Evolutionary conservation across 371 early-diverging fungal genomes (phyloP).

Genomic region (Haplosporangium sp.): DNA sequence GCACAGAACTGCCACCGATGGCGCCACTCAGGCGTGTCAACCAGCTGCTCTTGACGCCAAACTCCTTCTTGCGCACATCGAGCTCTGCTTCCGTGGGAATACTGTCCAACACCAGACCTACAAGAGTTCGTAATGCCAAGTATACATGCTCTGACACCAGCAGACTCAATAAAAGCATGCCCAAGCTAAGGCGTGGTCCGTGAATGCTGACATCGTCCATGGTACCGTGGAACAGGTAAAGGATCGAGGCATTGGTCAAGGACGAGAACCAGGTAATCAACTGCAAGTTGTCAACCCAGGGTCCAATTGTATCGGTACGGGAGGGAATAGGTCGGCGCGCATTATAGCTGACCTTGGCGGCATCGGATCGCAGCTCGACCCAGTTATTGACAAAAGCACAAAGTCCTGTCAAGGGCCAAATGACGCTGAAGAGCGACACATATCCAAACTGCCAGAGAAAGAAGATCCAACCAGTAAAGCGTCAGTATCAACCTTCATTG

Average conservation of each 20-base stretch:
- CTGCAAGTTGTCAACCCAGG: conserved; percentile 82
- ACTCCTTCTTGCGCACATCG: conserved; percentile 46
- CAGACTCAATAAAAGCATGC: conserved; percentile 33
- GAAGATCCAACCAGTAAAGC: neutral
- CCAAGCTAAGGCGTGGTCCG: conserved; percentile 31
- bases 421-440: conserved; percentile 86
- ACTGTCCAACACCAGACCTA: conserved; percentile 33
- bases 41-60: conserved; percentile 54
- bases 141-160: conserved; percentile 50
- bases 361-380: conserved; percentile 90
- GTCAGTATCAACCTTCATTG: neutral
- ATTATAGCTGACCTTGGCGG: conserved; percentile 80
- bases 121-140: conserved; percentile 25
- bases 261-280: conserved; percentile 77
- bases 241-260: conserved; percentile 78
- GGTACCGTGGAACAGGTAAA: conserved; percentile 71
- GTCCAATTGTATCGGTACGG: conserved; percentile 86
- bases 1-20: conserved; percentile 11
- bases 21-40: conserved; percentile 35
- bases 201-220: conserved; percentile 9
- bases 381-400: conserved; percentile 87
- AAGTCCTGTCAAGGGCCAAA: conserved; percentile 87
- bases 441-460: conserved; percentile 66
- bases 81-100: conserved; percentile 48
- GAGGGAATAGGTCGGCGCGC: conserved; percentile 78